phyloP scores from a whole-genome alignment of 2,329 filamentous ascomycete species.

The Neurospora crassa region DNA sequence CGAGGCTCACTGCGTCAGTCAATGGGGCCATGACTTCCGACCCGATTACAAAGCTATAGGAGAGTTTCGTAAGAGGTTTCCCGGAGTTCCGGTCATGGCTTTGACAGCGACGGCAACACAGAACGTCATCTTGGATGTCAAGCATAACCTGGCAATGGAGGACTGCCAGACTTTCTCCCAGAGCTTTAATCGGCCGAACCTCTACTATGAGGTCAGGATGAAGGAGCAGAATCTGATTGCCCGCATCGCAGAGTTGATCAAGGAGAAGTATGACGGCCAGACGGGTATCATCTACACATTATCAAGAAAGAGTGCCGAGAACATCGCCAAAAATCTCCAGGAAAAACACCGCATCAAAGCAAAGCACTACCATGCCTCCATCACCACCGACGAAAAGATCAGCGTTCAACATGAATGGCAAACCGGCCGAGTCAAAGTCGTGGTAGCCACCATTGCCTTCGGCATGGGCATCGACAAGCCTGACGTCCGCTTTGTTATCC shows the following conservation, averaged over 20 bases:
- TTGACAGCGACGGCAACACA: constrained; percentile 91
- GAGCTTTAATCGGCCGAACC: constrained; percentile 94
- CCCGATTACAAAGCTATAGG: constrained; percentile 90
- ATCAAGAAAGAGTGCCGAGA: constrained; percentile 74
- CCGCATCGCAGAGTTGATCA: constrained; percentile 58
- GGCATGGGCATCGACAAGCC: constrained; percentile 99
- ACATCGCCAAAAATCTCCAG: constrained; percentile 60
- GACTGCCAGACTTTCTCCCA: constrained; percentile 74
- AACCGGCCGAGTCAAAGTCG: constrained; percentile 66
- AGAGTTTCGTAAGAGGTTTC: constrained; percentile 60
- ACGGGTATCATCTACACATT: constrained; percentile 92
- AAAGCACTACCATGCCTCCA: constrained; percentile 75
- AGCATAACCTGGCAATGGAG: constrained; percentile 78
- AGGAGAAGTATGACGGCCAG: constrained; percentile 55
- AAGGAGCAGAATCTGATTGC: constrained; percentile 54
- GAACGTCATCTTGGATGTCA: constrained; percentile 85
- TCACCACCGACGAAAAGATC: constrained; percentile 59
- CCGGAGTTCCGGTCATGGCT: constrained; percentile 81
- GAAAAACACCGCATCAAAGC: constrained; percentile 58
- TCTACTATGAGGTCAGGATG: constrained; percentile 73
- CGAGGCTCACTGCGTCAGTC: constrained; percentile 97
- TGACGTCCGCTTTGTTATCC: constrained; percentile 92
- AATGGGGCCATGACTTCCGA: constrained; percentile 98
- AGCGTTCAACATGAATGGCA: constrained; percentile 78
- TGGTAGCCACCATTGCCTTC: constrained; percentile 96